Evolutionary conservation across 768 basidiomycete genomes (phyloP).

Genomic region (Scleroderma bovista): DNA sequence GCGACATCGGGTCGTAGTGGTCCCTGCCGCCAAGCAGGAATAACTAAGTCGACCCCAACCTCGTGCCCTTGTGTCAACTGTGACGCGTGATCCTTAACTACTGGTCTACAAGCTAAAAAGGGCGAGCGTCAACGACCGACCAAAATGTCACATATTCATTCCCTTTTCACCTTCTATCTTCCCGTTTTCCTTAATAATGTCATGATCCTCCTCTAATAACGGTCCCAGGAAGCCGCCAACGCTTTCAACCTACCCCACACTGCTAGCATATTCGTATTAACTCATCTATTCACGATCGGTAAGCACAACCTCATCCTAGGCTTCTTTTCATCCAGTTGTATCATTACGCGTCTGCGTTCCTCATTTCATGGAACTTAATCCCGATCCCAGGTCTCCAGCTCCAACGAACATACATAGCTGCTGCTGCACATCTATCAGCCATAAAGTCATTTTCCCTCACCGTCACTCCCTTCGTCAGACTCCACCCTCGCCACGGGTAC

Average conservation of each 20-base stretch:
- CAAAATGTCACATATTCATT: slow-evolving; percentile 3
- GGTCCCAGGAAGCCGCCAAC: slow-evolving; percentile 3
- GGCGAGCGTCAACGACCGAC: slow-evolving; percentile 10
- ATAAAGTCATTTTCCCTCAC: slow-evolving; percentile 3
- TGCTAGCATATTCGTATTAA: too few species aligned
- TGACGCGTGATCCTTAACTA: slow-evolving; percentile 5
- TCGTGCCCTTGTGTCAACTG: not conserved
- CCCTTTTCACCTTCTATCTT: slow-evolving; percentile 6
- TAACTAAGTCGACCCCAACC: not conserved
- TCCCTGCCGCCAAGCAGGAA: not conserved
- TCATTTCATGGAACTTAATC: slow-evolving; percentile 8
- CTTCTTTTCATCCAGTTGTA: not conserved
- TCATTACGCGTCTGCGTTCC: slow-evolving; percentile 5
- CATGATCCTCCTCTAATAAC: slow-evolving; percentile 8
- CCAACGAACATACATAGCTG: slow-evolving; percentile 13
- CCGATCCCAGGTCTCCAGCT: slow-evolving; percentile 11
- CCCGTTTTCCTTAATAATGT: slow-evolving; percentile 4
- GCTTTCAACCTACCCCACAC: not conserved
- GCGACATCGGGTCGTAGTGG: not conserved
- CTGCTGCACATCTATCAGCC: slow-evolving; percentile 8
- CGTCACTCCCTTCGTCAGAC: slow-evolving; percentile 7
- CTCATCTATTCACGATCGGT: slow-evolving; percentile 20
- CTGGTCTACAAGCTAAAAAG: slow-evolving; percentile 9
- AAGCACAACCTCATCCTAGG: slow-evolving; percentile 8
- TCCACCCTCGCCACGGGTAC: slow-evolving; percentile 9